Conservation (phyloP, 306 rosid species). For the Luffa acutangula region DNA sequence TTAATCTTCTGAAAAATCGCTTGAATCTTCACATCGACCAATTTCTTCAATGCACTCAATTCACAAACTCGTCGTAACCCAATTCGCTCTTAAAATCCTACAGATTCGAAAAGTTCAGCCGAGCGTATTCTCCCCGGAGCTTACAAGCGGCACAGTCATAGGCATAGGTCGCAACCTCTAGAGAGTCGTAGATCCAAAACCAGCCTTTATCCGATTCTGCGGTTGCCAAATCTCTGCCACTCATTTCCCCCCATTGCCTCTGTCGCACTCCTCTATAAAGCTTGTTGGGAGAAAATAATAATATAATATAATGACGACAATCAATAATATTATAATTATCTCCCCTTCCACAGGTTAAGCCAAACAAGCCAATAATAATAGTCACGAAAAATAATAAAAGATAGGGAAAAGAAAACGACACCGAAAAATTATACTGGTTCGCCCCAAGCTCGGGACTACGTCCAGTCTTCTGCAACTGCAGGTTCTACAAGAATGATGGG, state of each 20-base stretch:
- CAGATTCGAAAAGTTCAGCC: constrained; percentile 75
- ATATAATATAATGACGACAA: no score
- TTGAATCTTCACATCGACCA: constrained; percentile 82
- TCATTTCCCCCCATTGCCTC: constrained; percentile 99
- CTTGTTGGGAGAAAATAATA: no score
- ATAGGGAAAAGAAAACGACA: no score
- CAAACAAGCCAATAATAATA: no score
- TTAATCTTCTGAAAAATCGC: constrained; percentile 77
- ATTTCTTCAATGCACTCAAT: constrained; percentile 47
- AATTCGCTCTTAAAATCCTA: constrained; percentile 45
- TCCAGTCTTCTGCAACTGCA: no score
- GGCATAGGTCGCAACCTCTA: constrained; percentile 92
- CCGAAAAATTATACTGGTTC: no score
- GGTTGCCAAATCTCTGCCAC: constrained; percentile 94
- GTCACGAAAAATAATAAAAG: no score
- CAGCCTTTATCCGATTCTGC: constrained; percentile 92
- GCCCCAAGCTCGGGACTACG: no score
- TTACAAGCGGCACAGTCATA: constrained; percentile 90
- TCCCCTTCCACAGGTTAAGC: no score
- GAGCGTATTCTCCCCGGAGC: constrained; percentile 91
- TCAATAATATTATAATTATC: no score
- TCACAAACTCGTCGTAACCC: constrained; percentile 45
- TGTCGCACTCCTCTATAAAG: constrained; percentile 95
- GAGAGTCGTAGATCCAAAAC: constrained; percentile 85
- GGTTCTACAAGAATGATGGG: no score